phyloP scores from a whole-genome alignment of 2,329 filamentous ascomycete genomes.

The Beauveria asiatica region DNA sequence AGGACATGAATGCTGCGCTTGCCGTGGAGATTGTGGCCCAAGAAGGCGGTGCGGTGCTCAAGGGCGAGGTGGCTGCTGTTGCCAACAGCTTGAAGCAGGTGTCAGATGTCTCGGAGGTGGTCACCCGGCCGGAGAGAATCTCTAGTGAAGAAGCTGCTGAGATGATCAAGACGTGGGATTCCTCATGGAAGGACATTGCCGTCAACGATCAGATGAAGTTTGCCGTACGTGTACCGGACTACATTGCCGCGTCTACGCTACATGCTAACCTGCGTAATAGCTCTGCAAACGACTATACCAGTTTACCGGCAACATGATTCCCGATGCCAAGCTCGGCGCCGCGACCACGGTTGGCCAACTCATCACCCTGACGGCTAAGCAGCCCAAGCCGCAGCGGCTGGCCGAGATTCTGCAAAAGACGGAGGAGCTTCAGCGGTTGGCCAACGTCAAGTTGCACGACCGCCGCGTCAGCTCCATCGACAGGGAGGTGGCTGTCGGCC shows the following conservation, averaged over 20 bases:
- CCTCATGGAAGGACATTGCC: constrained; percentile 49
- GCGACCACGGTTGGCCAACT: constrained; percentile 47
- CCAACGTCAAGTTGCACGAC: constrained; percentile 62
- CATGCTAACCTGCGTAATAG: constrained; percentile 35
- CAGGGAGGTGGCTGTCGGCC: constrained; percentile 61
- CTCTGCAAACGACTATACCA: constrained; percentile 73
- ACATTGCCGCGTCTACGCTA: no score
- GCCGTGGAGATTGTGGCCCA: constrained; percentile 29
- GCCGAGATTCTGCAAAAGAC: constrained; percentile 46
- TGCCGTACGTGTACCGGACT: constrained; percentile 47
- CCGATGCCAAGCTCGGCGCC: constrained; percentile 58
- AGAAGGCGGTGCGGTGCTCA: constrained; percentile 32
- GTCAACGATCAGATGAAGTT: constrained; percentile 60
- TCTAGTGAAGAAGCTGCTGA: constrained; percentile 32
- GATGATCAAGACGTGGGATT: constrained; percentile 38
- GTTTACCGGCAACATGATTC: constrained; percentile 66
- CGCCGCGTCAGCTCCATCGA: constrained; percentile 62
- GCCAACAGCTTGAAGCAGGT: constrained; percentile 22
- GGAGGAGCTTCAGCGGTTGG: constrained; percentile 39
- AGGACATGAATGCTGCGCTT: constrained; percentile 27
- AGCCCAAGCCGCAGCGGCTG: constrained; percentile 53
- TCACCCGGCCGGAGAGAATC: constrained; percentile 16
- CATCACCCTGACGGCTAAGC: constrained; percentile 43
- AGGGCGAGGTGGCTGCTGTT: constrained; percentile 28
- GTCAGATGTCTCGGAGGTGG: constrained; percentile 18